Percentiles rank a stretch among this genome's conserved stretches.
Conservation (phyloP, 2,329 filamentous ascomycete species). For the Didymella arachidicola region DNA sequence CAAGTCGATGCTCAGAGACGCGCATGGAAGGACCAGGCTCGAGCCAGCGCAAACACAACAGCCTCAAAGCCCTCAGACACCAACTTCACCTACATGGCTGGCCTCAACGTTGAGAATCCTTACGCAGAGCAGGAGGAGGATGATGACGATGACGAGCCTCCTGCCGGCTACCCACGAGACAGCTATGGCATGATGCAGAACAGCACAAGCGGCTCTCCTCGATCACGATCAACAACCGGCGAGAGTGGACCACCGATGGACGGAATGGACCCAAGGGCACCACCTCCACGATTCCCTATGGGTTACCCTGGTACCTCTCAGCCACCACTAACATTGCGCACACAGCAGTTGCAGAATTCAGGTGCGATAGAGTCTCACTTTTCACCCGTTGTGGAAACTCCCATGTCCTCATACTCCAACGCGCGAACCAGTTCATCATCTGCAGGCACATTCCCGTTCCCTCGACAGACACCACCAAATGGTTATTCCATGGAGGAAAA, state of each 20-base stretch:
- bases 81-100: conserved; percentile 82
- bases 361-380: conserved; percentile 90
- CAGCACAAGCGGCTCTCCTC: conserved; percentile 76
- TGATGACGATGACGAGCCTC: conserved; percentile 61
- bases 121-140: conserved; percentile 71
- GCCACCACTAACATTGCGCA: conserved; percentile 73
- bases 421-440: conserved; percentile 75
- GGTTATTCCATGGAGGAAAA: conserved; percentile 77
- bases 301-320: conserved; percentile 54
- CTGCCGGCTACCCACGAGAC: conserved; percentile 50
- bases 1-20: conserved; percentile 78
- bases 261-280: conserved; percentile 60
- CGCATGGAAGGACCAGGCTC: conserved; percentile 60
- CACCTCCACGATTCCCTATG: conserved; percentile 76
- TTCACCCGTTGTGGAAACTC: conserved; percentile 83
- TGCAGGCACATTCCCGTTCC: conserved; percentile 81
- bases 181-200: conserved; percentile 69
- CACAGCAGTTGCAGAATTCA: conserved; percentile 66
- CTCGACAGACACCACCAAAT: conserved; percentile 73
- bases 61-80: conserved; percentile 67
- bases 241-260: conserved; percentile 67
- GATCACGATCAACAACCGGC: conserved; percentile 77
- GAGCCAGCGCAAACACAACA: conserved; percentile 56
- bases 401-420: conserved; percentile 62
- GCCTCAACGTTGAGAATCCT: conserved; percentile 78